These are phyloP conservation scores for Dryas alaskensis DNA, from an alignment of 306 rosid species.

Conservation along the genomic window DNA sequence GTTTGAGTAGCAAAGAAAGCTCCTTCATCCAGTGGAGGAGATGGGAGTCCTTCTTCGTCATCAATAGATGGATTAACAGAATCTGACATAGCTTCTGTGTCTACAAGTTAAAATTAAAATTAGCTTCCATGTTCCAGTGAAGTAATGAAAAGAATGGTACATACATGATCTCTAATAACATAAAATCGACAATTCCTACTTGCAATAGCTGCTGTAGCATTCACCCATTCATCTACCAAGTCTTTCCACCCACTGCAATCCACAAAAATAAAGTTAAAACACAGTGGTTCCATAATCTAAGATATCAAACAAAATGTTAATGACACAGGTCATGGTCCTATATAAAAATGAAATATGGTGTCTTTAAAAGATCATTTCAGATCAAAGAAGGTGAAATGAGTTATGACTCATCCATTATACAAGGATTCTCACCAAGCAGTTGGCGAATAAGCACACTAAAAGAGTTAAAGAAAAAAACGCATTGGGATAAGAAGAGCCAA, in stretches of 20 bases:
- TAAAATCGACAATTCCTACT: slow-evolving; percentile 29
- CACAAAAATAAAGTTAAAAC: slow-evolving; percentile 26
- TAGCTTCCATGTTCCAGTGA: background rate
- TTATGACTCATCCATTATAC: background rate
- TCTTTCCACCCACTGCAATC: slow-evolving; percentile 70
- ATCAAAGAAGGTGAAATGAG: background rate
- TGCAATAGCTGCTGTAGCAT: slow-evolving; percentile 40
- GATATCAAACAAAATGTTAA: background rate
- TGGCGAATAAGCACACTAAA: background rate
- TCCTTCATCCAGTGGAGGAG: slow-evolving; percentile 87
- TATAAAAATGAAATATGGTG: background rate
- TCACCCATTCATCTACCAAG: slow-evolving; percentile 81
- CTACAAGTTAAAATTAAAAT: slow-evolving; percentile 28
- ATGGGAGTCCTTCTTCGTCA: slow-evolving; percentile 85
- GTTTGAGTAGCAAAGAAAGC: slow-evolving; percentile 61
- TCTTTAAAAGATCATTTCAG: background rate
- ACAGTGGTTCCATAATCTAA: background rate
- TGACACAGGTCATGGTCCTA: background rate
- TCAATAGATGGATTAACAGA: slow-evolving; percentile 58
- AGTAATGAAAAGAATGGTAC: background rate
- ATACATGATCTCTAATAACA: background rate
- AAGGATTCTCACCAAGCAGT: background rate
- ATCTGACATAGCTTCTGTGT: slow-evolving; percentile 68
- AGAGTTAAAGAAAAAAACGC: background rate
- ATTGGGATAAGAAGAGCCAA: background rate